A percentile compares a stretch with the other conserved stretches of the same genome.
Conservation (phyloP, 495 filamentous ascomycete species). For the Xylaria venustula region DNA sequence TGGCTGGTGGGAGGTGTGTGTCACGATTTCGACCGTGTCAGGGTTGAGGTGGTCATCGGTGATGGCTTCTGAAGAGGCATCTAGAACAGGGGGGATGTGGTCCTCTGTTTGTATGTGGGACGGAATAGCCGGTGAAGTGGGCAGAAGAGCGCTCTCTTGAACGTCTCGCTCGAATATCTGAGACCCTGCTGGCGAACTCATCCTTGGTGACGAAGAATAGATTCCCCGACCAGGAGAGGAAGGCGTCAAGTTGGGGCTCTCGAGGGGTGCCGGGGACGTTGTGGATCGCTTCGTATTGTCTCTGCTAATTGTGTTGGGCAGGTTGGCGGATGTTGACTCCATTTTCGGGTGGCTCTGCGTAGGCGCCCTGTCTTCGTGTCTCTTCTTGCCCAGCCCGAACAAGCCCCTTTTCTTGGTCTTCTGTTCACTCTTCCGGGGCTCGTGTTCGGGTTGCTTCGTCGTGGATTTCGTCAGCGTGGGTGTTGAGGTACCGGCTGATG, state of each 20-base stretch:
- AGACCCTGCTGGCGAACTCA: conserved; percentile 66
- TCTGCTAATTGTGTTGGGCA: conserved; percentile 10
- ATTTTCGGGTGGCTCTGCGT: conserved; percentile 22
- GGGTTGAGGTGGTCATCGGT: conserved; percentile 73
- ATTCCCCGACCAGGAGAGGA: conserved; percentile 52
- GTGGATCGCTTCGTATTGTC: conserved; percentile 27
- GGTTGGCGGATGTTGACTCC: conserved; percentile 24
- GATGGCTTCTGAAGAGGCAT: conserved; percentile 85
- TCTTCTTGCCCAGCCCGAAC: conserved; percentile 69
- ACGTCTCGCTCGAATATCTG: conserved; percentile 95
- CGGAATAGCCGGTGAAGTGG: conserved; percentile 74
- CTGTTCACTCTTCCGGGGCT: conserved; percentile 24
- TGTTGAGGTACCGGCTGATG: conserved; percentile 32
- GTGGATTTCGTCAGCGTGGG: conserved; percentile 30
- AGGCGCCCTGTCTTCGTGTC: conserved; percentile 46
- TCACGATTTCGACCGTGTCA: conserved; percentile 86
- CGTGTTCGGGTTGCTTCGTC: conserved; percentile 32
- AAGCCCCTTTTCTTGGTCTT: conserved; percentile 53
- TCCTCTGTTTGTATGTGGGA: conserved; percentile 89
- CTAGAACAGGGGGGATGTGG: conserved; percentile 84
- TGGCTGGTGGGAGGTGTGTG: conserved; percentile 75
- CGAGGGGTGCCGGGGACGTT: conserved; percentile 44
- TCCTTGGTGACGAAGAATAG: conserved; percentile 55
- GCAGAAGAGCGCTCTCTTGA: conserved; percentile 69
- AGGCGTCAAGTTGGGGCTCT: conserved; percentile 46